These are phyloP conservation scores for Pezicula rhizophila DNA, from an alignment of 2,329 filamentous ascomycete species.

Conservation along the genomic window DNA sequence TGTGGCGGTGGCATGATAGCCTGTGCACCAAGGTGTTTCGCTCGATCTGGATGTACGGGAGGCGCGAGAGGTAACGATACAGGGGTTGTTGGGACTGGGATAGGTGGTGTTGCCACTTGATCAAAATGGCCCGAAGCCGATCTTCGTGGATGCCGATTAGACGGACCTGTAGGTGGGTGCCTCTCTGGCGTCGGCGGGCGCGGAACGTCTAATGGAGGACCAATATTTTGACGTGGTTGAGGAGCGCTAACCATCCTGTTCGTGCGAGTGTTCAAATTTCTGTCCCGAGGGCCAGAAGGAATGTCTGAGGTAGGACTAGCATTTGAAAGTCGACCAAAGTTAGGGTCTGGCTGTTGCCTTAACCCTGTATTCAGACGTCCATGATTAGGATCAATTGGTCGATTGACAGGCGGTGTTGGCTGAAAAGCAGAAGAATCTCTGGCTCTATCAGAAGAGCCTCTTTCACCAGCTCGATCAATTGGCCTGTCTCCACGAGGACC, in stretches of 20 bases:
- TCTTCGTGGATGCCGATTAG: constrained; percentile 22
- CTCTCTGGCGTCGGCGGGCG: constrained; percentile 26
- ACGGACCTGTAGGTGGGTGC: constrained; percentile 28
- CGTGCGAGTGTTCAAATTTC: constrained; percentile 32
- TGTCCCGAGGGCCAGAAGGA: constrained; percentile 51
- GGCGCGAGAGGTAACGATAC: constrained; percentile 19
- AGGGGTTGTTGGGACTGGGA: constrained; percentile 16
- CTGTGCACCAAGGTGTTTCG: constrained; percentile 39
- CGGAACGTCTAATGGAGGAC: constrained; percentile 14
- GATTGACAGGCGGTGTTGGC: constrained; percentile 27
- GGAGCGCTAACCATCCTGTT: constrained; percentile 15
- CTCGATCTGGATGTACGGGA: constrained; percentile 44
- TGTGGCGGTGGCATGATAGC: constrained; percentile 25
- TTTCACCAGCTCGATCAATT: constrained; percentile 40
- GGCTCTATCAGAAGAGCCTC: constrained; percentile 33
- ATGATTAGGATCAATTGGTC: constrained; percentile 42
- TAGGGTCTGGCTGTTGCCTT: constrained; percentile 48
- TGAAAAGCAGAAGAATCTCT: constrained; percentile 36
- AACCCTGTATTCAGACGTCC: constrained; percentile 31
- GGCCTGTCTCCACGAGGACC: constrained; percentile 33
- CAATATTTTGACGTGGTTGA: constrained; percentile 16
- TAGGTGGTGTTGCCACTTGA: constrained; percentile 13
- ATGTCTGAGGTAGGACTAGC: constrained; percentile 37
- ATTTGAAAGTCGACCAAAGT: constrained; percentile 55
- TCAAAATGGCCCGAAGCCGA: constrained; percentile 23